These are phyloP conservation scores for Lactarius evosmus DNA, from an alignment of 768 basidiomycete genomes.

Conservation along the genomic window DNA sequence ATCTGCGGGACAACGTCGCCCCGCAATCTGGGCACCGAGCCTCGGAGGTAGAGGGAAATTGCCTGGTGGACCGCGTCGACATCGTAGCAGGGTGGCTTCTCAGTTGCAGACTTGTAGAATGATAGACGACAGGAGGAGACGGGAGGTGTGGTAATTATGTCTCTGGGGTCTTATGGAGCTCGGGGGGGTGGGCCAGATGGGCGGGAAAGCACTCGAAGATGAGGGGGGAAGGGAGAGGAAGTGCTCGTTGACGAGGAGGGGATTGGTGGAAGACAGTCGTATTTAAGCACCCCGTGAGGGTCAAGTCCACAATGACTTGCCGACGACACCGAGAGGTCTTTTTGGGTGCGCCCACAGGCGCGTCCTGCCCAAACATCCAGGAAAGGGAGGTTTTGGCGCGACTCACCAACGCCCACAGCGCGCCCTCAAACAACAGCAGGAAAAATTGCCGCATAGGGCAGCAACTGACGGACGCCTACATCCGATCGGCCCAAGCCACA, in stretches of 20 bases:
- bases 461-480: slow-evolving; percentile 2
- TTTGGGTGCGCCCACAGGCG: slow-evolving; percentile 14
- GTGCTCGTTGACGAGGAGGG: not conserved
- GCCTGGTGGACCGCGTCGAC: not conserved
- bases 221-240: not conserved
- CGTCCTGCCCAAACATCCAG: slow-evolving; percentile 8
- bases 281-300: slow-evolving; percentile 13
- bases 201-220: not conserved
- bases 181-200: not conserved
- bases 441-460: not conserved
- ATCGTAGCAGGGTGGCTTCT: not conserved
- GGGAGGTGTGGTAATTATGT: not conserved
- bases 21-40: slow-evolving; percentile 14
- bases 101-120: not conserved
- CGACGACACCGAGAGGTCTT: slow-evolving; percentile 3
- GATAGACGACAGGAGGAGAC: not conserved
- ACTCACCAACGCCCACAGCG: slow-evolving; percentile 11
- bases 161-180: not conserved
- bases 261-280: not conserved
- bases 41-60: not conserved
- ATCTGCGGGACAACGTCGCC: slow-evolving; percentile 1
- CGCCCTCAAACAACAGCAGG: not conserved
- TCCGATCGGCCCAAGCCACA: slow-evolving; percentile 8
- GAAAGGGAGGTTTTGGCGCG: slow-evolving; percentile 11
- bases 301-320: not conserved